phyloP scores from a whole-genome alignment of 805 yeast species.

The Ogataea zsoltii region DNA sequence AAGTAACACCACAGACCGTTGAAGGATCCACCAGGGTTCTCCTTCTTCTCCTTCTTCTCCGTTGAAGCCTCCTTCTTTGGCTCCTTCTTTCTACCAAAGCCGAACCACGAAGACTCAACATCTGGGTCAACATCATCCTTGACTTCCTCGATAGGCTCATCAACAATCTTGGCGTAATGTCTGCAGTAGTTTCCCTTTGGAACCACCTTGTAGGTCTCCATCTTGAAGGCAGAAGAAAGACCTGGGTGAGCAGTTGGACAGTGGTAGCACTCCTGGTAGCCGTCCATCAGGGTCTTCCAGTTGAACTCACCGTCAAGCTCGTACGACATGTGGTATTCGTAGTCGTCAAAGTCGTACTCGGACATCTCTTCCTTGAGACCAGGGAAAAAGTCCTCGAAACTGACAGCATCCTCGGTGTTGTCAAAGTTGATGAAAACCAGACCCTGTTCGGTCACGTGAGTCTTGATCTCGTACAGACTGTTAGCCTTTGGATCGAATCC shows the following conservation, averaged over 20 bases:
- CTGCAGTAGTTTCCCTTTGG: constrained; percentile 61
- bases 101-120: constrained; percentile 51
- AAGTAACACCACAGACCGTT: constrained; percentile 65
- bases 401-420: constrained; percentile 40
- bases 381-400: constrained; percentile 53
- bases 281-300: constrained; percentile 70
- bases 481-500: constrained; percentile 59
- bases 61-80: constrained; percentile 18
- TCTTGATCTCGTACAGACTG: constrained; percentile 53
- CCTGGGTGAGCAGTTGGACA: constrained; percentile 72
- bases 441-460: constrained; percentile 57
- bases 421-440: constrained; percentile 58
- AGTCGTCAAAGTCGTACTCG: constrained; percentile 60
- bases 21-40: constrained; percentile 60
- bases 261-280: constrained; percentile 68
- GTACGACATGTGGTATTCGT: constrained; percentile 64
- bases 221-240: constrained; percentile 53
- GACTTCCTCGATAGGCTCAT: constrained; percentile 33
- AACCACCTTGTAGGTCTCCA: constrained; percentile 66
- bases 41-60: constrained; percentile 35
- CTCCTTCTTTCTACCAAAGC: constrained; percentile 42
- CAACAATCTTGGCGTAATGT: constrained; percentile 57
- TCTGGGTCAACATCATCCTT: constrained; percentile 35
- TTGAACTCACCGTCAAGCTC: constrained; percentile 64
- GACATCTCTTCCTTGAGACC: constrained; percentile 54